A percentile compares a stretch with the other conserved stretches of the same genome.
These are phyloP conservation scores for Apiospora marii DNA, from an alignment of 2,329 filamentous ascomycete species.

Conservation along the genomic window DNA sequence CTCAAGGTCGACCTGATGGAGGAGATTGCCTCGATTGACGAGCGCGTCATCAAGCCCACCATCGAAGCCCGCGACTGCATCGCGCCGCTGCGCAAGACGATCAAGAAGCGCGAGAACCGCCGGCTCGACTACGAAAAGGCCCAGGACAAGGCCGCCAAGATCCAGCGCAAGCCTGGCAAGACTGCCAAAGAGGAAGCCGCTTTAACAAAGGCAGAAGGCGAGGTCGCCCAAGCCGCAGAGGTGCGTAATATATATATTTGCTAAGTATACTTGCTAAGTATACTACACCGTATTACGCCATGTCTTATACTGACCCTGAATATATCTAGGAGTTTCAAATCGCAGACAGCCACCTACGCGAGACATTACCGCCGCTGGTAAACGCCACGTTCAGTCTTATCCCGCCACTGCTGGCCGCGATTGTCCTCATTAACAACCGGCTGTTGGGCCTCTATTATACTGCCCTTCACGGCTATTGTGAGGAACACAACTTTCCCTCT, in stretches of 20 bases:
- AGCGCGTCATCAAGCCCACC: constrained; percentile 73
- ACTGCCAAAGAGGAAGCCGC: constrained; percentile 77
- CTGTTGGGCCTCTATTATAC: constrained; percentile 83
- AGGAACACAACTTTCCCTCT: constrained; percentile 72
- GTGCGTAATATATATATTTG: constrained; percentile 48
- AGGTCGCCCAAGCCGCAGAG: constrained; percentile 70
- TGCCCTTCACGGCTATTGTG: constrained; percentile 75
- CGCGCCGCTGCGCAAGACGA: constrained; percentile 78
- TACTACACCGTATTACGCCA: neutral
- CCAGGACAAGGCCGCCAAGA: constrained; percentile 73
- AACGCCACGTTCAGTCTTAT: constrained; percentile 76
- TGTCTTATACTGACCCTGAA: constrained; percentile 15
- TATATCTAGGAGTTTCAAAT: constrained; percentile 70
- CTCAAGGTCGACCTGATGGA: constrained; percentile 75
- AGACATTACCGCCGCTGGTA: constrained; percentile 75
- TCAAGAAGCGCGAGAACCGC: constrained; percentile 85
- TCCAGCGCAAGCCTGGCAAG: constrained; percentile 73
- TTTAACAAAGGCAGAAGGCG: constrained; percentile 74
- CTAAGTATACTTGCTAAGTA: neutral
- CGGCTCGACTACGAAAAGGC: constrained; percentile 83
- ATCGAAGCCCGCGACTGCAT: constrained; percentile 73
- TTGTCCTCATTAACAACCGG: constrained; percentile 80
- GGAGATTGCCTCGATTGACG: constrained; percentile 76
- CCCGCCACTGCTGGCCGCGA: constrained; percentile 72
- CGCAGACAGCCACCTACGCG: constrained; percentile 77